These are phyloP conservation scores for Mycena rosella DNA, from an alignment of 768 basidiomycete species.

Conservation along the genomic window DNA sequence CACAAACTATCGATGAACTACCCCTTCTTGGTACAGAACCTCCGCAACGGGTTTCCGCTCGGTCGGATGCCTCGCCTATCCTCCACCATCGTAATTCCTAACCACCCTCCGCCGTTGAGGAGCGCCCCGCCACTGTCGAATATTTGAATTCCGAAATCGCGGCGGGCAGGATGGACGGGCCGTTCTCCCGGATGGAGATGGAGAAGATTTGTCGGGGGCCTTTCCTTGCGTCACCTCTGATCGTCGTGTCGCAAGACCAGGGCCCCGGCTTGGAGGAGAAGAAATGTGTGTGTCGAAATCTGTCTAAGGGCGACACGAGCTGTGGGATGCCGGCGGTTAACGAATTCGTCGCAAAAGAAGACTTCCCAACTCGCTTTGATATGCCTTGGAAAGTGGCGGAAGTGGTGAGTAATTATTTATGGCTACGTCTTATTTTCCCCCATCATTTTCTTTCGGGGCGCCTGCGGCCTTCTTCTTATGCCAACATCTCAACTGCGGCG, in stretches of 20 bases:
- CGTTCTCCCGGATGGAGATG: conserved; percentile 34
- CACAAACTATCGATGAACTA: conserved; percentile 42
- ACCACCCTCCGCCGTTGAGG: conserved; percentile 28
- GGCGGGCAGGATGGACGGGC: conserved; percentile 33
- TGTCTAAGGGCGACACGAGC: conserved; percentile 27
- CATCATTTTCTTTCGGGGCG: too few species aligned
- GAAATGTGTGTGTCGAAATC: conserved; percentile 36
- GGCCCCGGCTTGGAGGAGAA: conserved; percentile 30
- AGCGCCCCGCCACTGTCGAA: conserved; percentile 18
- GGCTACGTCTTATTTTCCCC: too few species aligned
- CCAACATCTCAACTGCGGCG: background rate
- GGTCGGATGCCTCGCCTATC: conserved; percentile 43
- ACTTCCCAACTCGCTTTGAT: conserved; percentile 37
- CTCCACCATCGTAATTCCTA: conserved; percentile 23
- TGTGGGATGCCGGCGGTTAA: conserved; percentile 32
- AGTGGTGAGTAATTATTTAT: too few species aligned
- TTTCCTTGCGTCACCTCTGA: conserved; percentile 44
- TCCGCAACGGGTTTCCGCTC: conserved; percentile 39
- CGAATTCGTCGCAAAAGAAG: conserved; percentile 28
- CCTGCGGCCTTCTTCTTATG: background rate
- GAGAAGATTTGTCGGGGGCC: conserved; percentile 42
- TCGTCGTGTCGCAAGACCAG: conserved; percentile 27
- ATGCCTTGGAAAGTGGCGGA: too few species aligned
- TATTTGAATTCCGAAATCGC: conserved; percentile 35
- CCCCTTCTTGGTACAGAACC: conserved; percentile 45